Evolutionary conservation across 2,329 filamentous ascomycete species (phyloP), one percentile per base, ranked within the genome.

Genomic region (Phoma sp.): DNA sequence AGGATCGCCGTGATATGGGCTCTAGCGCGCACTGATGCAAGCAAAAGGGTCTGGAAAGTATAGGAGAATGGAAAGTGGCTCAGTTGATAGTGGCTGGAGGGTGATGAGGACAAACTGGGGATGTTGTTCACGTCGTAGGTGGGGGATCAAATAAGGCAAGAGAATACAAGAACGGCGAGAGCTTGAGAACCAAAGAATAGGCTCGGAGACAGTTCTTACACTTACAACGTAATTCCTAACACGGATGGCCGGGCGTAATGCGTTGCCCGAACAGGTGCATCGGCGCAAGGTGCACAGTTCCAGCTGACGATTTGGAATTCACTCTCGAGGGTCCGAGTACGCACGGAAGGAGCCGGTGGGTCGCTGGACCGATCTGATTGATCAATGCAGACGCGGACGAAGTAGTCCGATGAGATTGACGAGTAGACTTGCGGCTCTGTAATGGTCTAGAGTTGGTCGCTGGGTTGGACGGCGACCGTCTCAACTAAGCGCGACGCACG

Each of bases 61-160:
- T 41, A 33, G 22, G 27, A 47, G 36, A 23, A 33, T 25, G 30
- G 40, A 53, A 35, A 48, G 57, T 59, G 55, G 32, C 32, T 33
- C 7, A 9, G 32, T n/a, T 33, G 13, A 7, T 7, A n/a, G 9
- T 30, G 29, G 53, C 54, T 57, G 61, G 35, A 48, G 57, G 39
- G 63, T 32, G n/a, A 47, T 68, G 67, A 65, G 69, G 66, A 69
- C 69, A 55, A 46, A 40, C 59, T 54, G 51, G 68, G 4, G 69
- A 61, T 47, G 41, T 40, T 55, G 37, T 38, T 24, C 18, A 36
- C 36, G 52, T 55, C 52, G 52, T 46, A 55, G 41, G 42, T 38
- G 52, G 58, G 55, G 50, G 53, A 49, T 59, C 52, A 52, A 59
- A 50, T 55, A 50, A 50, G 33, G 46, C 41, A 46, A 45, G 50